Evolutionary conservation across 177 flowering plant species (phyloP).

Genomic region (Telopea speciosissima): DNA sequence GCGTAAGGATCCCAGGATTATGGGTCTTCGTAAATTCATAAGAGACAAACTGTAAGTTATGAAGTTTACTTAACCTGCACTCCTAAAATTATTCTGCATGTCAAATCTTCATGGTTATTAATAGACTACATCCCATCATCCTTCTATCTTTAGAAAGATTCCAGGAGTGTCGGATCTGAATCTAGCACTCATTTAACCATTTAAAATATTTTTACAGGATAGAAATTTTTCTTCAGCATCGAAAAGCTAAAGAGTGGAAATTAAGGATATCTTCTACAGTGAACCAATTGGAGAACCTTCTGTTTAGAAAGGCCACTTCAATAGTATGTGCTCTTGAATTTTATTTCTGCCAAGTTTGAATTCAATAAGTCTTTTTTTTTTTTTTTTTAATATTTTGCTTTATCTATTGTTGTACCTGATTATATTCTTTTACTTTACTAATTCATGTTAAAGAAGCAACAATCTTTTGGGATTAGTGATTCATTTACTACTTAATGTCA

Average conservation of each 20-base stretch:
- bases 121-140: not conserved
- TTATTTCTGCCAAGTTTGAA: not conserved
- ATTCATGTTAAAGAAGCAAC: not conserved
- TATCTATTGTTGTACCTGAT: not conserved
- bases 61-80: not conserved
- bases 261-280: not conserved
- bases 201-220: conserved; percentile 4
- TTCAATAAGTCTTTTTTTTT: not conserved
- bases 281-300: not conserved
- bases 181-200: not conserved
- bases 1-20: conserved; percentile 6
- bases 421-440: not conserved
- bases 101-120: not conserved
- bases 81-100: not conserved
- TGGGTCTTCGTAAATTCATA: not conserved
- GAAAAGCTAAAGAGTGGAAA: not conserved
- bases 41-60: conserved; percentile 11
- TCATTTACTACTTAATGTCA: not conserved
- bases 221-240: not conserved
- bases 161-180: not conserved
- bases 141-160: not conserved
- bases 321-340: conserved; percentile 4
- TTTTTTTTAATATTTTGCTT: not conserved
- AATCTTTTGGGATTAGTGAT: not conserved
- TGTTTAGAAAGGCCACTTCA: conserved; percentile 9